Evolutionary conservation across 495 filamentous ascomycete genomes (phyloP).

Genomic region (Hypoxylon perforatum): DNA sequence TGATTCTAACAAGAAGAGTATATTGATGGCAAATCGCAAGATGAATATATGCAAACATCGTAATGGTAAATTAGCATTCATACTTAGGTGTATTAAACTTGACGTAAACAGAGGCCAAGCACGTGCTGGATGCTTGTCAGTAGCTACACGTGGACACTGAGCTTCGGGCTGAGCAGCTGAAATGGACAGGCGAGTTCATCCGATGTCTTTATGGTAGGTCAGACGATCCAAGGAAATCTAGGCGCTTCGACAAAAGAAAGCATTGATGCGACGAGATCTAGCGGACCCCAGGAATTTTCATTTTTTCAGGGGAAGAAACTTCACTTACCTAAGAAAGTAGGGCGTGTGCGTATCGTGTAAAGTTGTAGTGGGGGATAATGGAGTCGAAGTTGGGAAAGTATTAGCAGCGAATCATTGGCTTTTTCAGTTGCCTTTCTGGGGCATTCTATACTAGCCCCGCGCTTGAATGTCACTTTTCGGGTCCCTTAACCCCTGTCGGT

Average conservation of each 20-base stretch:
- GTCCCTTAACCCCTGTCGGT: neutral
- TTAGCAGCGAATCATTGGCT: slow-evolving; percentile 29
- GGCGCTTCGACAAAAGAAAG: slow-evolving; percentile 16
- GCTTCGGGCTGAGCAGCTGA: slow-evolving; percentile 1
- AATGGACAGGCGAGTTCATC: slow-evolving; percentile 22
- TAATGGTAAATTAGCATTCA: no score
- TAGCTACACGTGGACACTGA: no score
- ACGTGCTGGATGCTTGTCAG: no score
- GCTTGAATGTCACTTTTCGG: slow-evolving; percentile 22
- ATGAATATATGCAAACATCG: no score
- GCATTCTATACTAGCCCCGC: slow-evolving; percentile 32
- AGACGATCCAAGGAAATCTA: slow-evolving; percentile 10
- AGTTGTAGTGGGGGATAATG: neutral
- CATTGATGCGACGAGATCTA: slow-evolving; percentile 17
- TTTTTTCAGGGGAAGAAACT: slow-evolving; percentile 4
- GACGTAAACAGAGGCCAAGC: no score
- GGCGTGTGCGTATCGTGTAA: slow-evolving; percentile 9
- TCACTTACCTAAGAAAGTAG: slow-evolving; percentile 9
- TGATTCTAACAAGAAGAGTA: neutral
- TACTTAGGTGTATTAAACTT: no score
- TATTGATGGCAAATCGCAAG: neutral
- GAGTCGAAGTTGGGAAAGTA: neutral
- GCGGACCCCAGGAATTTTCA: slow-evolving; percentile 25
- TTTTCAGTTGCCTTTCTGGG: slow-evolving; percentile 30
- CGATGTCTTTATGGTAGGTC: slow-evolving; percentile 15